Evolutionary conservation across 225 moss, liverwort and hornwort genomes (phyloP), one percentile per base, ranked within the genome.

Genomic region (Sphagnum contortum): DNA sequence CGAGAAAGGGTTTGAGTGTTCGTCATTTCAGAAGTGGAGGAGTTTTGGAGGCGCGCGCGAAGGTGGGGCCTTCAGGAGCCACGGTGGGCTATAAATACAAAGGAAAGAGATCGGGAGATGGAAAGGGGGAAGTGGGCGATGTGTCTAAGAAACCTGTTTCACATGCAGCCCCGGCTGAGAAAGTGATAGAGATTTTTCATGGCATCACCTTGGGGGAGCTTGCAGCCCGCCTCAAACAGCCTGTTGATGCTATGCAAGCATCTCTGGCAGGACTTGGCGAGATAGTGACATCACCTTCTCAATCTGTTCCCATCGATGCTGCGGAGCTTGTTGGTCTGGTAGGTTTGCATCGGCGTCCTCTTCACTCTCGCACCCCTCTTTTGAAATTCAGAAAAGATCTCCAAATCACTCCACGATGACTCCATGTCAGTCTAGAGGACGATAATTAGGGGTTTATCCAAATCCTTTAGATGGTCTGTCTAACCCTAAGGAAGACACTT

Each of bases 181-280:
- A n/a, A 69, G 71, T 66, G 60, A 73, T 57, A 58, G 66, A 47
- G 14, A 57, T 86, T 57, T 78, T 71, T 11, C 70, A 80, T 56
- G 76, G 76, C 12, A 77, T 76, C 60, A 44, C n/a, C 9, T 73
- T 75, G 14, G 71, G 57, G 45, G 64, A 79, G 48, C 73, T 83
- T 8, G 71, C 77, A 48, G 11, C 12, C 67, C 77, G 73, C 9
- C 61, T 80, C 9, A 44, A 56, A 46, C 79, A 77, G 68, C 60
- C 71, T 6, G 62, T 68, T 65, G 71, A 75, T 50, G 67, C 13
- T 14, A 65, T 85, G 6, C 71, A 55, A 71, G 62, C 79, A 6
- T 62, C 11, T 12, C 61, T 85, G 70, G 49, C 75, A 51, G 85
- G 85, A 48, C 66, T 79, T 69, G 85, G 81, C 54, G 82, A 85